Conservation (phyloP, 2,329 filamentous ascomycete genomes). For the Scorias spongiosa region DNA sequence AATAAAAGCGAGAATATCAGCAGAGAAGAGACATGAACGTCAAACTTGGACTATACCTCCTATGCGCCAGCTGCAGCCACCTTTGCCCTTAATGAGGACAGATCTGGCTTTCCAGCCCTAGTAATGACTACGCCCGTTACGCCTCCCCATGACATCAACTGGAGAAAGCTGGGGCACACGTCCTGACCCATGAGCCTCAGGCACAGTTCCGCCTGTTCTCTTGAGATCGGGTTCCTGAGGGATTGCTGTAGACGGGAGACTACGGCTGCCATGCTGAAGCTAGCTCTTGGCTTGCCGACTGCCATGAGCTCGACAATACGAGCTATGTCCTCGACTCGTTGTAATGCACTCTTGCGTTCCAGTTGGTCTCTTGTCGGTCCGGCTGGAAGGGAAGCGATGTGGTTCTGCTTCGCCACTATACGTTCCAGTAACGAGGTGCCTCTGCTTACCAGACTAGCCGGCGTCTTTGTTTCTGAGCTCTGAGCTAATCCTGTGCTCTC, state of each 20-base stretch:
- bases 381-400: constrained; percentile 21
- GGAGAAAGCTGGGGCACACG: constrained; percentile 29
- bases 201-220: constrained; percentile 28
- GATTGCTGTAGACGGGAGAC: constrained; percentile 29
- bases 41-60: too few species aligned
- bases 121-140: constrained; percentile 30
- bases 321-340: constrained; percentile 31
- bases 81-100: constrained; percentile 13
- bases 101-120: constrained; percentile 11
- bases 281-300: constrained; percentile 22
- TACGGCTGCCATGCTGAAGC: constrained; percentile 29
- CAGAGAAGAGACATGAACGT: too few species aligned
- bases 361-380: constrained; percentile 28
- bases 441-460: constrained; percentile 23
- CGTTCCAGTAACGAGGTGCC: constrained; percentile 33
- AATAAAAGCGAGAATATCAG: too few species aligned
- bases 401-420: constrained; percentile 34
- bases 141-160: constrained; percentile 21
- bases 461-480: constrained; percentile 18
- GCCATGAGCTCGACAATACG: constrained; percentile 28
- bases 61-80: constrained; percentile 4
- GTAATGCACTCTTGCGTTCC: constrained; percentile 31
- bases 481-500: constrained; percentile 1
- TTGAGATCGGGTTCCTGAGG: constrained; percentile 30
- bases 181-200: constrained; percentile 29